Percentiles rank a stretch among this genome's conserved stretches.
Conservation (phyloP, 2,329 filamentous ascomycete species). For the Sarocladium brachiariae region DNA sequence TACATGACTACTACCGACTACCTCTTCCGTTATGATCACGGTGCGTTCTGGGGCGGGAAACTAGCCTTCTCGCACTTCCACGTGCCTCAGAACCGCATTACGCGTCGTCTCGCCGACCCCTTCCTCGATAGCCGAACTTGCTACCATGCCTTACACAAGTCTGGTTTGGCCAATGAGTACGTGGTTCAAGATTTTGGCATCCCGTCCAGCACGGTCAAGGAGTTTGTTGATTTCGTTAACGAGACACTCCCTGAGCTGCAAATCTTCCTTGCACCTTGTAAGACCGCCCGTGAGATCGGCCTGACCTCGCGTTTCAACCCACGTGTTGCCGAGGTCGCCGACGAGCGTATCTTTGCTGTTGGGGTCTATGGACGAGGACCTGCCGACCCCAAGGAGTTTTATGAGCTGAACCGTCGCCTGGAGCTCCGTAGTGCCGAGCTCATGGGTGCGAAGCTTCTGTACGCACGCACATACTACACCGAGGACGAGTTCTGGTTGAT, state of each 20-base stretch:
- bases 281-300: slow-evolving; percentile 21
- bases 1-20: slow-evolving; percentile 43
- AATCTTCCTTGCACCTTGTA: slow-evolving; percentile 24
- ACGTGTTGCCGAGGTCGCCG: slow-evolving; percentile 21
- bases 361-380: slow-evolving; percentile 38
- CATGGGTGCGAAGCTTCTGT: slow-evolving; percentile 48
- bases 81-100: slow-evolving; percentile 43
- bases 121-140: slow-evolving; percentile 47
- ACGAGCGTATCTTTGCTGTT: slow-evolving; percentile 34
- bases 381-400: slow-evolving; percentile 29
- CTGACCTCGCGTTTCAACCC: slow-evolving; percentile 26
- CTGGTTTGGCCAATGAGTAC: slow-evolving; percentile 38
- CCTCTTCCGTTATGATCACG: slow-evolving; percentile 50
- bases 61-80: slow-evolving; percentile 45
- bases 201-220: slow-evolving; percentile 19
- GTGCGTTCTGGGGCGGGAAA: slow-evolving; percentile 47
- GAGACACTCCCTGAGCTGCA: slow-evolving; percentile 22
- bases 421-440: slow-evolving; percentile 41
- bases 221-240: slow-evolving; percentile 23
- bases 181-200: slow-evolving; percentile 42
- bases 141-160: slow-evolving; percentile 44
- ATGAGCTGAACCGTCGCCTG: slow-evolving; percentile 39
- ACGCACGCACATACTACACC: slow-evolving; percentile 47
- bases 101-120: slow-evolving; percentile 42
- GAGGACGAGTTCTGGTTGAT: slow-evolving; percentile 47